A percentile compares a stretch with the other conserved stretches of the same genome.
phyloP scores from a whole-genome alignment of 2,329 filamentous ascomycete species.

The Sclerotinia spermophila region DNA sequence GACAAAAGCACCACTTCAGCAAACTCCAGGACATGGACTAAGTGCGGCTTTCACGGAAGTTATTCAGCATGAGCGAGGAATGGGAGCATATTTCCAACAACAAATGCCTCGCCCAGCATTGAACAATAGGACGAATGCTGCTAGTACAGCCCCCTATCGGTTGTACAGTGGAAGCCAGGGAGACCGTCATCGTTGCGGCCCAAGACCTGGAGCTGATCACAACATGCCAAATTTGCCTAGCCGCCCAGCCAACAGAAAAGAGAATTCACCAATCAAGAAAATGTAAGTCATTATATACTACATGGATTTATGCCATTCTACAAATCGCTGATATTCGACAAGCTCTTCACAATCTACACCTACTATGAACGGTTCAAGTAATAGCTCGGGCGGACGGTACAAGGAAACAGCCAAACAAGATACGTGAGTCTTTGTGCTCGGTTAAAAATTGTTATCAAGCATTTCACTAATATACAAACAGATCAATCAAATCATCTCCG shows the following conservation, averaged over 20 bases:
- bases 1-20: neutral
- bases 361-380: neutral
- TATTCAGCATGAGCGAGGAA: slow-evolving; percentile 15
- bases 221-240: neutral
- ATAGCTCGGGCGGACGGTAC: neutral
- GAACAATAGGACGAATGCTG: neutral
- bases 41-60: slow-evolving; percentile 10
- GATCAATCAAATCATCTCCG: slow-evolving; percentile 11
- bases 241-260: slow-evolving; percentile 6
- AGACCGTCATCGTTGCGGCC: neutral
- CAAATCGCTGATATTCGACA: neutral
- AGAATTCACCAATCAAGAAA: slow-evolving; percentile 14
- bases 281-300: neutral
- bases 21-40: neutral
- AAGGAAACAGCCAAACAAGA: slow-evolving; percentile 18
- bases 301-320: neutral
- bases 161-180: neutral
- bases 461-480: neutral
- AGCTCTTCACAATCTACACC: neutral
- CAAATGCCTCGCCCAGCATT: neutral
- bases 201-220: neutral
- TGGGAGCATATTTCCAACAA: slow-evolving; percentile 7
- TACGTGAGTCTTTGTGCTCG: slow-evolving; percentile 12
- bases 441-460: neutral
- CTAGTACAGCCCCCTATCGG: neutral